phyloP scores from a whole-genome alignment of 305 asterid species.

The Fraxinus ornus region DNA sequence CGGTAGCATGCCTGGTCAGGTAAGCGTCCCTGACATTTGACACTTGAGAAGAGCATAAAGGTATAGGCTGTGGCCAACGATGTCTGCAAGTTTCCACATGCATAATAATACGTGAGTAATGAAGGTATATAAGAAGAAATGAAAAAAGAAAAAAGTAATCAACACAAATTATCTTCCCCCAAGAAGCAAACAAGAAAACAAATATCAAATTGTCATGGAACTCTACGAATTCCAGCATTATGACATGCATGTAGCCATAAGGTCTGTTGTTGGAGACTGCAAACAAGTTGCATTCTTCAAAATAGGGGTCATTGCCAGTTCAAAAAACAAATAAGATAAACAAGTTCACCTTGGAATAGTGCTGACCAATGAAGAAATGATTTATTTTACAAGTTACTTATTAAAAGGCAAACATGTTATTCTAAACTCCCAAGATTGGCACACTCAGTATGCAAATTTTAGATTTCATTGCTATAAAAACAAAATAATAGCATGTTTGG shows the following conservation, averaged over 20 bases:
- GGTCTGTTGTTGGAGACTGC: not conserved
- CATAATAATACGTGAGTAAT: not conserved
- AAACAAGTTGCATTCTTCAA: not conserved
- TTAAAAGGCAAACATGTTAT: not conserved
- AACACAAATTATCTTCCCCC: not conserved
- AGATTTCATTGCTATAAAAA: not conserved
- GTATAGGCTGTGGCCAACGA: slow-evolving; percentile 59
- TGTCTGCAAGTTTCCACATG: slow-evolving; percentile 37
- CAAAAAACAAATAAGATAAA: not conserved
- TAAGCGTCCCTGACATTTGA: slow-evolving; percentile 60
- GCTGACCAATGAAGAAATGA: not conserved
- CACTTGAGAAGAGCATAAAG: slow-evolving; percentile 18
- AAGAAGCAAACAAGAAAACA: not conserved
- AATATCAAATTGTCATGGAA: not conserved
- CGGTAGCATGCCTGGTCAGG: slow-evolving; percentile 44
- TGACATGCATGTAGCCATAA: not conserved
- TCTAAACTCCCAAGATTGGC: not conserved
- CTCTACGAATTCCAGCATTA: not conserved
- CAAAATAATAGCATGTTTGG: not conserved
- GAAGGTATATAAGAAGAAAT: not conserved
- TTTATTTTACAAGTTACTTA: no score
- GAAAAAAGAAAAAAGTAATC: not conserved
- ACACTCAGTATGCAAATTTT: not conserved
- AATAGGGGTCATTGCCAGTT: not conserved
- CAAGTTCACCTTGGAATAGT: not conserved